A percentile compares a stretch with the other conserved stretches of the same genome.
Conservation (phyloP, 148 eudicot species). For the Agrostemma githago region DNA sequence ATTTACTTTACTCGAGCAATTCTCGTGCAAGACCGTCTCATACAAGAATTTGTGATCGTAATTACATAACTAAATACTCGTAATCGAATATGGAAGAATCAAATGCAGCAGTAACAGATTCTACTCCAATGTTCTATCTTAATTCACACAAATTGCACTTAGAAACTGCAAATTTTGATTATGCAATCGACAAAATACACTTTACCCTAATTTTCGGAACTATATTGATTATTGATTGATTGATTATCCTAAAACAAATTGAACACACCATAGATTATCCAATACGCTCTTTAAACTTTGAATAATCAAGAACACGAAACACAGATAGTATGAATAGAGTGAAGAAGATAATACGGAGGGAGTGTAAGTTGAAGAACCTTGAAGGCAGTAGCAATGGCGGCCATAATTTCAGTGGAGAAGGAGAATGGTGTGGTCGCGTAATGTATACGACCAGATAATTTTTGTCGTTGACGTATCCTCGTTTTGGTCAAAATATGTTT, state of each 20-base stretch:
- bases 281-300: neutral
- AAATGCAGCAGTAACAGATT: no score
- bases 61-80: no score
- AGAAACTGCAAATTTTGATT: no score
- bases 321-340: conserved; percentile 4
- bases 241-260: neutral
- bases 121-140: no score
- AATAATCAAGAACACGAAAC: neutral
- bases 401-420: conserved; percentile 12
- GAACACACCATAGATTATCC: neutral
- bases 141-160: no score
- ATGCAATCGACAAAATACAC: no score
- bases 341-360: neutral
- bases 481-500: no score
- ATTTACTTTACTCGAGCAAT: no score
- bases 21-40: no score
- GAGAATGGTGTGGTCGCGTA: neutral
- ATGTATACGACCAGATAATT: neutral
- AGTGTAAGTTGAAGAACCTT: conserved; percentile 19
- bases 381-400: conserved; percentile 19
- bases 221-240: neutral
- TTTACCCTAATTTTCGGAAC: neutral
- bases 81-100: no score
- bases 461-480: no score
- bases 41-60: no score